Percentiles rank a stretch among this genome's conserved stretches.
phyloP scores from a whole-genome alignment of 1,139 yeast genomes.

The Suhomyces yuchorum region DNA sequence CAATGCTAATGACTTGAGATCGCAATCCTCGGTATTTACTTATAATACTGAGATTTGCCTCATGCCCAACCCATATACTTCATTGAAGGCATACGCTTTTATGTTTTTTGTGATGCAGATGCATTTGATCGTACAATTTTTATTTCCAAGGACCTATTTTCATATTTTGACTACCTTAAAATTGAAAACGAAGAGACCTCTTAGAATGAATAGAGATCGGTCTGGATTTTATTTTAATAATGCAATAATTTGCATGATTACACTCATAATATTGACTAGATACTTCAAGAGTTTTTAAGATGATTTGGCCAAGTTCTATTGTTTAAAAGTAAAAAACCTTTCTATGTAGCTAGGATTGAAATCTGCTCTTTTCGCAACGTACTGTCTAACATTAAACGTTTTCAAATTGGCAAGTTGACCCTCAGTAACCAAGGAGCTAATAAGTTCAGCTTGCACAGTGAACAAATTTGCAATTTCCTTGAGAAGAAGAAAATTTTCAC shows the following conservation, averaged over 20 bases:
- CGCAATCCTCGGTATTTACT: conserved; percentile 19
- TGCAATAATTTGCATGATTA: not conserved
- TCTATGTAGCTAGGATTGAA: conserved; percentile 59
- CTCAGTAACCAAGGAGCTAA: conserved; percentile 79
- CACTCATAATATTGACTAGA: not conserved
- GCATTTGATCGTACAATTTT: conserved; percentile 11
- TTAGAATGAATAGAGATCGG: not conserved
- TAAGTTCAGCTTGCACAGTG: conserved; percentile 69
- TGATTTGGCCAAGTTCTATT: conserved; percentile 5
- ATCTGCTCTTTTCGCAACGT: conserved; percentile 71
- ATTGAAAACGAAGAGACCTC: not conserved
- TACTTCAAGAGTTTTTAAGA: conserved; percentile 2
- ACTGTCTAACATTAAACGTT: conserved; percentile 66
- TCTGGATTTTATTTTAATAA: conserved; percentile 6
- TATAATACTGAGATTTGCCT: conserved; percentile 63
- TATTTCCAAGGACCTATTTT: conserved; percentile 12
- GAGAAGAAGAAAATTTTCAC: conserved; percentile 70
- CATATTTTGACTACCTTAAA: not conserved
- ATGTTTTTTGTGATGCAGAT: conserved; percentile 15
- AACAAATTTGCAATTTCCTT: conserved; percentile 84
- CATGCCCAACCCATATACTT: conserved; percentile 67
- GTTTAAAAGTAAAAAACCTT: conserved; percentile 45
- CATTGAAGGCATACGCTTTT: conserved; percentile 44
- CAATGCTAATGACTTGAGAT: conserved; percentile 16
- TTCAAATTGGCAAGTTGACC: conserved; percentile 75